A percentile compares a stretch with the other conserved stretches of the same genome.
Conservation (phyloP, 192 early-diverging fungal genomes). For the Gigaspora rosea region DNA sequence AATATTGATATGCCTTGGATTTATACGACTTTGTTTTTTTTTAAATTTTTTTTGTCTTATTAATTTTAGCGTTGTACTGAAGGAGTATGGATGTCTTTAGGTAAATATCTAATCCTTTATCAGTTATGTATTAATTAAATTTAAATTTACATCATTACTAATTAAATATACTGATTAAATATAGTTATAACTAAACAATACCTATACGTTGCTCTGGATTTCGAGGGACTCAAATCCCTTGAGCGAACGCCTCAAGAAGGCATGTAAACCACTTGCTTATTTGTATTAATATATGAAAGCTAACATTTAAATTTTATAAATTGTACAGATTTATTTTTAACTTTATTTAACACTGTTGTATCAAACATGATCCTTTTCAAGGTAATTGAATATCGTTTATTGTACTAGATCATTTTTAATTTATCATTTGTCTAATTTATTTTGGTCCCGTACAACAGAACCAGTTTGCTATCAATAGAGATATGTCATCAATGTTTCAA, state of each 20-base stretch:
- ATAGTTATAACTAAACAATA: conserved; percentile 1
- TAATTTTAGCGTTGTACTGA: conserved; percentile 34
- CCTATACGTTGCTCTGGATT: conserved; percentile 33
- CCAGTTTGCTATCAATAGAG: conserved; percentile 29
- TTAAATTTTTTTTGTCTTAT: not conserved
- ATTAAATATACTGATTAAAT: not conserved
- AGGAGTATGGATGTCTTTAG: conserved; percentile 32
- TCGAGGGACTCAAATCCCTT: conserved; percentile 25
- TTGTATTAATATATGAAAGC: not conserved
- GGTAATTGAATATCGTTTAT: not conserved
- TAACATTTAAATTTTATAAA: not conserved
- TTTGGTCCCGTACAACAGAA: conserved; percentile 2
- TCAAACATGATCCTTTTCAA: conserved; percentile 19
- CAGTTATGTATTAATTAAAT: not conserved
- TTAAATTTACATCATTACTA: not conserved
- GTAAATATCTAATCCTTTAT: not conserved
- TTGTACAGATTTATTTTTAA: conserved; percentile 1
- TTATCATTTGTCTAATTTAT: not conserved
- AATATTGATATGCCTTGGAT: not conserved
- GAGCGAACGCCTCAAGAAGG: conserved; percentile 34
- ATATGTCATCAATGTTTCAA: conserved; percentile 36
- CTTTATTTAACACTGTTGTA: conserved; percentile 15
- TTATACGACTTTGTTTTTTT: not conserved
- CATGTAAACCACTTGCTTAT: not conserved
- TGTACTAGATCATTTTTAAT: not conserved